Base-by-base conservation (phyloP, 768 basidiomycete genomes). In the Neoboletus brunneissimus region DNA sequence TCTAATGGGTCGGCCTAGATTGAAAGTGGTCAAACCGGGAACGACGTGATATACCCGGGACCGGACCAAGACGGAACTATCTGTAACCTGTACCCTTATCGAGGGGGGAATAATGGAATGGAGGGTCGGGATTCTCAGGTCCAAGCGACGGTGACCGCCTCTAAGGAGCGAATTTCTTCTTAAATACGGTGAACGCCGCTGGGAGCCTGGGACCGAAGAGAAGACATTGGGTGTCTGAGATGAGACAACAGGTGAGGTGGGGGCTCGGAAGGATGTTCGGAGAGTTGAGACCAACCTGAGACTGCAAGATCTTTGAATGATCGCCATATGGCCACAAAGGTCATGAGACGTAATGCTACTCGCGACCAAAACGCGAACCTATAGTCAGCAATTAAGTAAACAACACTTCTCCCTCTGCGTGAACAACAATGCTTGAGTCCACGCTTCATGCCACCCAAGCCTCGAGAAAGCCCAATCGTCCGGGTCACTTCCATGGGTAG, bases 391-490 rank as follows among this genome's bases (percentile, higher is more conserved):
- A 9, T 38, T 8, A 3, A 32, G 12, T 32, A 32, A 34, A 34
- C 5, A 9, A 38, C 18, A 4, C 18, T 18, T 38, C 37, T 5
- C 15, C 37, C 9, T 38, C 37, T 10, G 37, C 37, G 18, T 38
- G 37, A 18, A 38, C 37, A 4, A 8, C 37, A 34, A 15, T n/a
- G 7, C 5, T n/a, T 25, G 5, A 25, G 25, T n/a, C 37, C 37
- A 38, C 15, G 18, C 37, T 38, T 77, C 82, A 54, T 85, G 81
- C 82, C 83, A 85, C 1, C 83, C 84, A 40, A 84, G 68, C 4
- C 76, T 83, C 65, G 79, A 82, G 29, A 76, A 56, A 67, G 85
- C 84, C 85, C 85, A 86, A 2, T 63, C 41, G 18, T 8, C 37
- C 18, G 8, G 15, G 18, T 38, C 18, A n/a, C 37, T 10, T 38